Evolutionary conservation across 495 filamentous ascomycete genomes (phyloP).

Genomic region (Pseudotulostoma volvatum): DNA sequence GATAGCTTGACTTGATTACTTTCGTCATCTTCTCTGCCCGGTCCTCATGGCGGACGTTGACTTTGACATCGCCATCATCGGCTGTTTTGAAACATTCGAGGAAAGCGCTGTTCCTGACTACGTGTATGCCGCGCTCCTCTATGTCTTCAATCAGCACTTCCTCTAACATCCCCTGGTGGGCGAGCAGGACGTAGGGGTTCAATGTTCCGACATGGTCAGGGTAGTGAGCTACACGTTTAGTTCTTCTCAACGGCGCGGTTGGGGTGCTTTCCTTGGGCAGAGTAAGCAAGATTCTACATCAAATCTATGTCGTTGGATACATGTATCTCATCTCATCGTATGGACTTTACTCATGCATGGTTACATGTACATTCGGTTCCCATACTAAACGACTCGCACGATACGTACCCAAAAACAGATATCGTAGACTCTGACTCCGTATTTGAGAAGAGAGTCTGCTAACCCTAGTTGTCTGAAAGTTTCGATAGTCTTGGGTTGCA

Average conservation of each 20-base stretch:
- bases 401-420: constrained; percentile 49
- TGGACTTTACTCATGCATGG: too few relatives aligned
- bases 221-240: constrained; percentile 53
- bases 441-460: constrained; percentile 42
- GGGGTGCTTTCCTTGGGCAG: constrained; percentile 38
- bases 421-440: constrained; percentile 50
- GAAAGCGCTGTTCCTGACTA: too few relatives aligned
- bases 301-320: too few relatives aligned
- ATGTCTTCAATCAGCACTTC: constrained; percentile 36
- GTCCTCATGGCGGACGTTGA: constrained; percentile 25
- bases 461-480: constrained; percentile 53
- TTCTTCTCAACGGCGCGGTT: constrained; percentile 37
- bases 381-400: background rate
- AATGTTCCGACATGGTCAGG: constrained; percentile 50
- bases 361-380: too few relatives aligned
- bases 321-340: too few relatives aligned
- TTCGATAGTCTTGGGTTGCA: constrained; percentile 65
- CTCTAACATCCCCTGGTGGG: constrained; percentile 63
- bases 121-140: background rate
- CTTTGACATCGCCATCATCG: constrained; percentile 42
- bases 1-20: constrained; percentile 39
- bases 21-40: constrained; percentile 37
- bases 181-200: constrained; percentile 54
- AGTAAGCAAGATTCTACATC: too few relatives aligned
- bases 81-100: too few relatives aligned